A percentile compares a stretch with the other conserved stretches of the same genome.
These are phyloP conservation scores for Hypoxylon lienhwacheense DNA, from an alignment of 495 filamentous ascomycete genomes.

Conservation along the genomic window DNA sequence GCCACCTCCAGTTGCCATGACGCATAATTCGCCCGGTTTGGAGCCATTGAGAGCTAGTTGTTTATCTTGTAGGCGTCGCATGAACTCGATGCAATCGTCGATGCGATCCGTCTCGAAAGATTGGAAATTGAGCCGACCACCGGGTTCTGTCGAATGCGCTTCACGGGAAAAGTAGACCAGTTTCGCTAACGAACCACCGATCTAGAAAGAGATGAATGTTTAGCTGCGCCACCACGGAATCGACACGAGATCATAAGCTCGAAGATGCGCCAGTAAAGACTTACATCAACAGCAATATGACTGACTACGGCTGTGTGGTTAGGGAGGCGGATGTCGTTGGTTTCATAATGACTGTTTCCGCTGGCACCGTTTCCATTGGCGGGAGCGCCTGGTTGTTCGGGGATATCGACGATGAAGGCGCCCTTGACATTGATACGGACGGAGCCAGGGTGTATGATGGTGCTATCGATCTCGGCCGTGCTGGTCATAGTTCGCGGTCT, in stretches of 20 bases:
- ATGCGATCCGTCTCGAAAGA: slow-evolving; percentile 95
- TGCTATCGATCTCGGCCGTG: slow-evolving; percentile 65
- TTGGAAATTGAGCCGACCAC: slow-evolving; percentile 89
- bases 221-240: background rate
- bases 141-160: slow-evolving; percentile 71
- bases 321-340: slow-evolving; percentile 90
- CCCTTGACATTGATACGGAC: slow-evolving; percentile 94
- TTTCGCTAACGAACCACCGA: slow-evolving; percentile 93
- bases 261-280: slow-evolving; percentile 33
- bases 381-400: slow-evolving; percentile 53
- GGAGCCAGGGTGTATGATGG: slow-evolving; percentile 79
- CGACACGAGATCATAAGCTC: background rate
- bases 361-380: slow-evolving; percentile 49
- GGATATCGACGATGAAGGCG: slow-evolving; percentile 87
- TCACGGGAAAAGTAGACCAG: slow-evolving; percentile 96
- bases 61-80: slow-evolving; percentile 77
- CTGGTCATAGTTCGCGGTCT: slow-evolving; percentile 45
- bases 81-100: slow-evolving; percentile 86
- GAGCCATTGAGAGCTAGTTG: slow-evolving; percentile 73
- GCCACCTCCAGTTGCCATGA: slow-evolving; percentile 94
- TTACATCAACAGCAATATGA: slow-evolving; percentile 94
- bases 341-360: slow-evolving; percentile 67
- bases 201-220: slow-evolving; percentile 55
- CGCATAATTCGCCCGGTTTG: slow-evolving; percentile 65
- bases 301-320: slow-evolving; percentile 91